These are phyloP conservation scores for Wickerhamiella kurtzmanii DNA, from an alignment of 805 yeast genomes.

Conservation along the genomic window DNA sequence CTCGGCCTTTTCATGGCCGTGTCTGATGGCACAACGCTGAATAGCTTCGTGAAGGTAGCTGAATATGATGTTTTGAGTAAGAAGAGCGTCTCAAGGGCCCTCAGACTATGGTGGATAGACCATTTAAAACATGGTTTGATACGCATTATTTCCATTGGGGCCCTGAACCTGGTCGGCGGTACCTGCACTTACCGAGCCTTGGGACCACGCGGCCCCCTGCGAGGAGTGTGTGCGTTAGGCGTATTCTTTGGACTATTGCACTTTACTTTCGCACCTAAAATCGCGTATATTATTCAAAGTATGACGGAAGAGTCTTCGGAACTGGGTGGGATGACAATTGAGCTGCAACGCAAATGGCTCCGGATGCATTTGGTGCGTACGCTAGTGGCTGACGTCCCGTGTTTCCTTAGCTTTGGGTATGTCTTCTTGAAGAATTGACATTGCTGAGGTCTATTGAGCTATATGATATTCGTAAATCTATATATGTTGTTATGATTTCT, in stretches of 20 bases:
- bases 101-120: neutral
- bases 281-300: neutral
- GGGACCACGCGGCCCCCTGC: neutral
- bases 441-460: too few relatives aligned
- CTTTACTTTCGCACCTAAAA: neutral
- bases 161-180: neutral
- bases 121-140: neutral
- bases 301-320: neutral
- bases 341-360: neutral
- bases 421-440: neutral
- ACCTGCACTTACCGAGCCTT: neutral
- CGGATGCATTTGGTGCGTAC: neutral
- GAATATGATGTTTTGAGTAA: neutral
- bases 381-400: neutral
- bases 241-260: neutral
- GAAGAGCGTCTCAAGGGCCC: neutral
- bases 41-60: neutral
- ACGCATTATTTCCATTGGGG: neutral
- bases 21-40: neutral
- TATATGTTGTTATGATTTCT: too few relatives aligned
- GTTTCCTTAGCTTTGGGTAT: neutral
- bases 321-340: neutral
- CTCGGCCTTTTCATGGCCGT: neutral
- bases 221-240: neutral
- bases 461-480: too few relatives aligned